Conservation (phyloP, 129 eudicot species). For the Rutidosis leptorrhynchoides region DNA sequence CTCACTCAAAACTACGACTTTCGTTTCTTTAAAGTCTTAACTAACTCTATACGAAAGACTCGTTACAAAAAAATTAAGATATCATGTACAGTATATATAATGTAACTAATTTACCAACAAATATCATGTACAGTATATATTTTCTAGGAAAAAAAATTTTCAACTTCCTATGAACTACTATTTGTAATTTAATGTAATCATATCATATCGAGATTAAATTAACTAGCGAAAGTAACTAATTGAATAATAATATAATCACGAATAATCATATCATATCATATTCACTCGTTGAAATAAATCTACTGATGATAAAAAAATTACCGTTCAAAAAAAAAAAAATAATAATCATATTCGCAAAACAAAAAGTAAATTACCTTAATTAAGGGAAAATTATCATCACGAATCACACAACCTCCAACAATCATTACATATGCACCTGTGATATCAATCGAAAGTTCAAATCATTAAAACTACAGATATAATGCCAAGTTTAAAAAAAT, state of each 20-base stretch:
- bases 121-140: no score
- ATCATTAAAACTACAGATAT: not conserved
- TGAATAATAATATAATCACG: no score
- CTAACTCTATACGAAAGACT: not conserved
- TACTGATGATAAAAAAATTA: no score
- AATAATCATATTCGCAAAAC: not conserved
- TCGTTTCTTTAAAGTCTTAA: not conserved
- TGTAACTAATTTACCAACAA: not conserved
- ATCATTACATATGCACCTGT: conserved; percentile 89
- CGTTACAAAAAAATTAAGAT: not conserved
- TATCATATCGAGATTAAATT: not conserved
- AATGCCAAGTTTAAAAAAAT: not conserved
- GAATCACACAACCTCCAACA: conserved; percentile 60
- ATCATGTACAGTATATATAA: not conserved
- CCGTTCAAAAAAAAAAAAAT: no score
- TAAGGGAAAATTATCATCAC: conserved; percentile 42
- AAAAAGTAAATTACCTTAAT: conserved; percentile 39
- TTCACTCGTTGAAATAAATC: no score
- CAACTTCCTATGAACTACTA: no score
- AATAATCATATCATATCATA: no score
- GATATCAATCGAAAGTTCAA: not conserved
- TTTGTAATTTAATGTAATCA: not conserved
- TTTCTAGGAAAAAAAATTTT: no score
- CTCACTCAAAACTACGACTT: not conserved
- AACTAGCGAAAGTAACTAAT: not conserved